These are phyloP conservation scores for Cordyceps cicadae DNA, from an alignment of 2,329 filamentous ascomycete genomes.

Conservation along the genomic window DNA sequence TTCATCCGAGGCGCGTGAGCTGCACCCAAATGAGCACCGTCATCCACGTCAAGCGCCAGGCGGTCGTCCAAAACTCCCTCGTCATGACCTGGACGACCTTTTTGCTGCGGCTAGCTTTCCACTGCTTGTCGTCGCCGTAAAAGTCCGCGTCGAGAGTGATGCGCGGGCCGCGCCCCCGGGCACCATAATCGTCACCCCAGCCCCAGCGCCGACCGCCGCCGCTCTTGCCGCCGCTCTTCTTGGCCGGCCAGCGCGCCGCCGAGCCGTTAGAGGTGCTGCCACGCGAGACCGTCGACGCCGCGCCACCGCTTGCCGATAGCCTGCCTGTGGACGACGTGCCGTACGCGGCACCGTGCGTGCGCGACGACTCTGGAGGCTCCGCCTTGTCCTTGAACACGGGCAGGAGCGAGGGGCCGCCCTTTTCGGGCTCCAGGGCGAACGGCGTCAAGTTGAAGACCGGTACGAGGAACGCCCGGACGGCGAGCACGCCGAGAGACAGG, in stretches of 20 bases:
- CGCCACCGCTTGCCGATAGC: slow-evolving; percentile 6
- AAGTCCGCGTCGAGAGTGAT: slow-evolving; percentile 46
- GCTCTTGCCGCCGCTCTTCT: slow-evolving; percentile 30
- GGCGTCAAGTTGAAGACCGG: slow-evolving; percentile 44
- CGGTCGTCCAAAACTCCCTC: slow-evolving; percentile 52
- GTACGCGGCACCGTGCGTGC: slow-evolving; percentile 19
- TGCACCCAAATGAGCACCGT: slow-evolving; percentile 58
- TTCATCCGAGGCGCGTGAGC: slow-evolving; percentile 54
- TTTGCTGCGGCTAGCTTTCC: slow-evolving; percentile 23
- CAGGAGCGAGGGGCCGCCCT: slow-evolving; percentile 22
- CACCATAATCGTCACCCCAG: slow-evolving; percentile 34
- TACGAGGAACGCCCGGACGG: slow-evolving; percentile 48
- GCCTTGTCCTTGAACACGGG: slow-evolving; percentile 48
- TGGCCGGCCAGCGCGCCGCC: slow-evolving; percentile 15
- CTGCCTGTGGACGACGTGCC: slow-evolving; percentile 13
- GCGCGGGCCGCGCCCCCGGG: slow-evolving; percentile 35
- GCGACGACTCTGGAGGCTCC: slow-evolving; percentile 29
- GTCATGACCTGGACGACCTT: slow-evolving; percentile 37
- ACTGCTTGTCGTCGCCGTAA: slow-evolving; percentile 34
- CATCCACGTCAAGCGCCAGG: slow-evolving; percentile 56
- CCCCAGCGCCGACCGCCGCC: slow-evolving; percentile 33
- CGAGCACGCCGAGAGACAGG: slow-evolving; percentile 41
- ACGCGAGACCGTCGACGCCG: slow-evolving; percentile 3
- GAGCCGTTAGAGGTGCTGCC: slow-evolving; percentile 21
- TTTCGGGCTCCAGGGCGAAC: slow-evolving; percentile 42